These are phyloP conservation scores for Penicillium sp. DNA, from an alignment of 2,329 filamentous ascomycete genomes.

Conservation along the genomic window DNA sequence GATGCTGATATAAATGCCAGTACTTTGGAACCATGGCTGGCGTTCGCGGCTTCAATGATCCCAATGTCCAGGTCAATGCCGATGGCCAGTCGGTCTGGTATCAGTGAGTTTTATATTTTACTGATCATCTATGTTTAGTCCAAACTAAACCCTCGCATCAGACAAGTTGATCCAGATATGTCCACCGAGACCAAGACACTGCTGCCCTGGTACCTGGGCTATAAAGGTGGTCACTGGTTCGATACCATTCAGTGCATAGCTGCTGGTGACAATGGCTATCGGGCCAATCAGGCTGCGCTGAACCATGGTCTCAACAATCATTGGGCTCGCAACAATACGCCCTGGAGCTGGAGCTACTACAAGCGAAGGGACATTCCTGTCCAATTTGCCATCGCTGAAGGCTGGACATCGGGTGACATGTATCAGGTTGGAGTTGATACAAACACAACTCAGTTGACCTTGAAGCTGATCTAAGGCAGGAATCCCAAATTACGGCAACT, in stretches of 20 bases:
- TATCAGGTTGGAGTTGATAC: constrained; percentile 42
- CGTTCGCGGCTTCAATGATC: constrained; percentile 56
- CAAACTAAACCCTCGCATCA: constrained; percentile 9
- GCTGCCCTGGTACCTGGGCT: constrained; percentile 56
- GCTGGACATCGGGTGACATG: constrained; percentile 57
- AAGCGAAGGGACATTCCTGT: constrained; percentile 54
- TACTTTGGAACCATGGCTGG: constrained; percentile 58
- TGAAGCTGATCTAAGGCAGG: constrained; percentile 27
- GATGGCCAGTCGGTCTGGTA: constrained; percentile 48
- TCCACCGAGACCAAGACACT: constrained; percentile 46
- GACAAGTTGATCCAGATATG: constrained; percentile 39
- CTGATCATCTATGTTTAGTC: not conserved
- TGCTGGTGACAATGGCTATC: constrained; percentile 53
- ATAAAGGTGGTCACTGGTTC: constrained; percentile 50
- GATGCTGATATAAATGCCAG: constrained; percentile 33
- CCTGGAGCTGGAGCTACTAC: constrained; percentile 54
- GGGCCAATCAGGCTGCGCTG: constrained; percentile 52
- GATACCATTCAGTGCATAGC: constrained; percentile 56
- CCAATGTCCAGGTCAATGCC: constrained; percentile 53
- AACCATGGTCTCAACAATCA: constrained; percentile 54
- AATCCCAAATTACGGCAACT: constrained; percentile 53
- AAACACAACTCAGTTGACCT: not conserved
- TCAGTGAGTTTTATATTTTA: constrained; percentile 43
- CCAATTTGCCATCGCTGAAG: constrained; percentile 56
- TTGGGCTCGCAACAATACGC: constrained; percentile 55